A percentile compares a stretch with the other conserved stretches of the same genome.
Conservation (phyloP, 306 rosid species). For the Prunus davidiana region DNA sequence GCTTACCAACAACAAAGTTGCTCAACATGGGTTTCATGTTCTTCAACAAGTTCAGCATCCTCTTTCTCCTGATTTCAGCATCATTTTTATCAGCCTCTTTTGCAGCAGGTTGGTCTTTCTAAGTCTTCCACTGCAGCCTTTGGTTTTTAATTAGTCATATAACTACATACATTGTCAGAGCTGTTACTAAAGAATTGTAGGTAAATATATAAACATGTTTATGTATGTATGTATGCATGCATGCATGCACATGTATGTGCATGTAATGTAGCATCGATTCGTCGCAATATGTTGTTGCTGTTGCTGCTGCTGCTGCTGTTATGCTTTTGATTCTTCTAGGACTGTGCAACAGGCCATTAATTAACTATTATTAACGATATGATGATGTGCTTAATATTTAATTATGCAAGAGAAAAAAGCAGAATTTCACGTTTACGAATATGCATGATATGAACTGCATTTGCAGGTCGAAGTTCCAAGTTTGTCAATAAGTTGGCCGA, state of each 20-base stretch:
- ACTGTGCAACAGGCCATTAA: background rate
- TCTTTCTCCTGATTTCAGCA: slow-evolving; percentile 55
- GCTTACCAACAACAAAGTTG: slow-evolving; percentile 18
- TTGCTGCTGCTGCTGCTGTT: no score
- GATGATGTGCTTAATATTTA: no score
- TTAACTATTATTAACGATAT: no score
- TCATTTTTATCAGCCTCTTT: slow-evolving; percentile 61
- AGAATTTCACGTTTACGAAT: background rate
- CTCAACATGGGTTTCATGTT: slow-evolving; percentile 39
- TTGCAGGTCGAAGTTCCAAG: slow-evolving; percentile 50
- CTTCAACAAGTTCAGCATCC: slow-evolving; percentile 42
- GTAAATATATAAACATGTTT: background rate
- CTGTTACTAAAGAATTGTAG: slow-evolving; percentile 22
- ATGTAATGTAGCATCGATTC: background rate
- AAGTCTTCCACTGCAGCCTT: slow-evolving; percentile 36
- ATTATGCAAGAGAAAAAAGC: background rate
- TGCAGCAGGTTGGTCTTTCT: slow-evolving; percentile 43
- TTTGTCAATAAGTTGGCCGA: slow-evolving; percentile 25
- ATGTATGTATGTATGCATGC: background rate
- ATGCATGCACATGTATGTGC: background rate
- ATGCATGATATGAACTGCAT: slow-evolving; percentile 14
- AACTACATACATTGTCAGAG: slow-evolving; percentile 28
- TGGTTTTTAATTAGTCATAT: slow-evolving; percentile 15
- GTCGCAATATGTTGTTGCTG: background rate
- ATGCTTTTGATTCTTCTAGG: background rate